Percentiles rank a stretch among this genome's conserved stretches.
Evolutionary conservation across 140 eudicot genomes (phyloP).

Genomic region (Senecio squalidus): DNA sequence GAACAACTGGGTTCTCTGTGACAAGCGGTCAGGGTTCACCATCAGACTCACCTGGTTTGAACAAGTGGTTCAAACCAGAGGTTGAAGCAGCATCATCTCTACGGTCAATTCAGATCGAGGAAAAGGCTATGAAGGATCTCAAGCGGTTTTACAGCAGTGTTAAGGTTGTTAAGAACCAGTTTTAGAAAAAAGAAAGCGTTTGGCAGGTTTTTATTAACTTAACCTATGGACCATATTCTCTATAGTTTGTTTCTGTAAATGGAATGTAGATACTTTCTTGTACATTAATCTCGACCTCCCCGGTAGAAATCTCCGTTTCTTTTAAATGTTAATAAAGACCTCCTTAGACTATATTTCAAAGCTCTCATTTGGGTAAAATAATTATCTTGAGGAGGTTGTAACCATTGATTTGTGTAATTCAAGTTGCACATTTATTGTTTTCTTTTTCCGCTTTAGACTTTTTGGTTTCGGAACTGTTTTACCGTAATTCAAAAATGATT

Average conservation of each 20-base stretch:
- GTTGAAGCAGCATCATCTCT: constrained; percentile 68
- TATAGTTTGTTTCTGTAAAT: constrained; percentile 26
- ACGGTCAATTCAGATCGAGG: constrained; percentile 93
- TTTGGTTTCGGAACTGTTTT: too few relatives aligned
- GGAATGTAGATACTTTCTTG: constrained; percentile 21
- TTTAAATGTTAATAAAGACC: constrained; percentile 1
- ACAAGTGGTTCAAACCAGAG: constrained; percentile 93
- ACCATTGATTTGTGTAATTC: too few relatives aligned
- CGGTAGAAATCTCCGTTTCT: constrained; percentile 12
- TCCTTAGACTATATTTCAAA: too few relatives aligned
- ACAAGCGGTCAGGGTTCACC: constrained; percentile 72
- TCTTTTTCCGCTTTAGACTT: too few relatives aligned
- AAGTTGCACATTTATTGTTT: too few relatives aligned
- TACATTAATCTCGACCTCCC: constrained; percentile 21
- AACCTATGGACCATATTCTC: constrained; percentile 13
- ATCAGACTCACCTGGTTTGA: constrained; percentile 53
- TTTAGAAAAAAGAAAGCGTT: constrained; percentile 24
- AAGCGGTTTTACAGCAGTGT: constrained; percentile 87
- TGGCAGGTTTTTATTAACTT: neutral
- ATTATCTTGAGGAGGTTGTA: too few relatives aligned
- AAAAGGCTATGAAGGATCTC: constrained; percentile 86
- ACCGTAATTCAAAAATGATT: too few relatives aligned
- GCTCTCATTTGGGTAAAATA: too few relatives aligned
- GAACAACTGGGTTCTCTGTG: constrained; percentile 76
- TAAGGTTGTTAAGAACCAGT: constrained; percentile 75